Evolutionary conservation across 306 rosid species (phyloP).

Genomic region (Spatholobus suberectus): DNA sequence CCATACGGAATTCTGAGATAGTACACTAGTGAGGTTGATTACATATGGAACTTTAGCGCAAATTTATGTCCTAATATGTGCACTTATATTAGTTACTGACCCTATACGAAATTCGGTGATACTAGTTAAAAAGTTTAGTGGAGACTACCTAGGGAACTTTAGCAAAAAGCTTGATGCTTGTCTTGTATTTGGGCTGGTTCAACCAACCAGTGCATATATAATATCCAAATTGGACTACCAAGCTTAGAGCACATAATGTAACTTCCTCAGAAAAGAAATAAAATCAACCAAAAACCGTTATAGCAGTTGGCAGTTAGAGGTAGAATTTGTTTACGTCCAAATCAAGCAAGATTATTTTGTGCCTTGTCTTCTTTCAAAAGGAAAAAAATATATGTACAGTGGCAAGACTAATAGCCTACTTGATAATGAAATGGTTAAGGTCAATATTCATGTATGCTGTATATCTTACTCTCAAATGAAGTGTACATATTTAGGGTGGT

Average conservation of each 20-base stretch:
- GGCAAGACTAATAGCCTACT: not conserved
- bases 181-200: not conserved
- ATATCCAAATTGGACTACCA: not conserved
- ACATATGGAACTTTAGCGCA: not conserved
- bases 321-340: not conserved
- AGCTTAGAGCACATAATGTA: no score
- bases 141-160: not conserved
- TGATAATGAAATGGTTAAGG: not conserved
- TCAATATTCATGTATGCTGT: not conserved
- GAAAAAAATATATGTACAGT: not conserved
- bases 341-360: conserved; percentile 20
- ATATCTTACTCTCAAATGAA: not conserved
- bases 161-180: not conserved
- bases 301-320: not conserved
- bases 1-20: not conserved
- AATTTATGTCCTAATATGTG: not conserved
- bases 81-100: not conserved
- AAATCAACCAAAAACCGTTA: not conserved
- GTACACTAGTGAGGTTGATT: not conserved
- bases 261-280: not conserved
- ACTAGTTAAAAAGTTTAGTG: not conserved
- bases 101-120: not conserved
- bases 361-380: not conserved
- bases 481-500: not conserved
- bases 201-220: not conserved